Base-by-base conservation (phyloP, 805 yeast genomes). In the Limtongozyma cylindracea region DNA sequence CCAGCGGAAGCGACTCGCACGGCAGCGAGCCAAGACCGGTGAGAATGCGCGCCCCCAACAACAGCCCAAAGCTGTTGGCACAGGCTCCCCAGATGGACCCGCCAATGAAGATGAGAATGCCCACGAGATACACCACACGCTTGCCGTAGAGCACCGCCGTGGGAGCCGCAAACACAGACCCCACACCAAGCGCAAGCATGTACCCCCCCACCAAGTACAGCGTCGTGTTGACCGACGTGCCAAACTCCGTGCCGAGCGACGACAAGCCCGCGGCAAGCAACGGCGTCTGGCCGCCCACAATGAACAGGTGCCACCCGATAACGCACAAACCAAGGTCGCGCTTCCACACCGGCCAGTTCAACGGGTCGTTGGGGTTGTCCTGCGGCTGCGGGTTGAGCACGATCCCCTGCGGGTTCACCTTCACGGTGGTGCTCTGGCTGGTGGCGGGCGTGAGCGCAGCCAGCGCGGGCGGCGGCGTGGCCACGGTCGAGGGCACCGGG, bases 261-360 rank as follows among this genome's bases (percentile, higher is more conserved):
- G 47, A 29, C 43, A 61, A 45, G 1, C 65, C 72, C 1, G 71
- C 62, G 1, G 72, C 70, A 25, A 64, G 41, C 18, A 65, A 41
- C 3, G 73, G 62, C 3, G 67, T 53, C 38, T 59, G 66, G 16
- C 73, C 72, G 15, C 72, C 73, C 4, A 65, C 63, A 8, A 64
- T 41, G 30, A 64, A 58, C 8, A 63, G 57, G 28, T 58, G 68
- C 30, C 59, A 51, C 4, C 71, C 70, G 16, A 64, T 50, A 10
- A 54, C 55, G 8, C 49, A 29, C 19, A 64, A 39, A 6, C 69
- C 60, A 21, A 60, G 26, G 27, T 64, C 72, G 14, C 69, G 44
- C 19, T 60, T 46, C 62, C 67, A 59, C 6, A 50, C 31, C 1
- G 72, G 69, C 74, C 73, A 63, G 31, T 65, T 66, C 19, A 65